Conservation (phyloP, 371 early-diverging fungal species). For the Syncephalastrum monosporum region DNA sequence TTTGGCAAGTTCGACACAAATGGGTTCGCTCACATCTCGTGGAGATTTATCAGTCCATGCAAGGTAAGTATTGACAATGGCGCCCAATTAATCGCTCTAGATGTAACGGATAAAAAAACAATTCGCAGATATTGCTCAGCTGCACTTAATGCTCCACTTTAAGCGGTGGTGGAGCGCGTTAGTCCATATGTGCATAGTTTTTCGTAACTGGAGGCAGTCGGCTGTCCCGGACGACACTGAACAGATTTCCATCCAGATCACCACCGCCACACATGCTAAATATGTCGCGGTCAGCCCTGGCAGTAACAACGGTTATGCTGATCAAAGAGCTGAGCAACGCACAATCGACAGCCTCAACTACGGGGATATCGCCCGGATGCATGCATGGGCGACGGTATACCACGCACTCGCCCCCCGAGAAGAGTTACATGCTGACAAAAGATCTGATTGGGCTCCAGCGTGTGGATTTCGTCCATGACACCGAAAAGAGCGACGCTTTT, state of each 20-base stretch:
- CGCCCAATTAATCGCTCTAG: conserved; percentile 60
- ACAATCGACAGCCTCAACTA: conserved; percentile 62
- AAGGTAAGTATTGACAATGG: conserved; percentile 61
- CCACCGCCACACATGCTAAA: conserved; percentile 76
- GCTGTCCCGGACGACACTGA: conserved; percentile 24
- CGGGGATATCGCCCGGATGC: conserved; percentile 77
- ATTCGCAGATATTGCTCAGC: conserved; percentile 47
- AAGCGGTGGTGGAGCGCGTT: conserved; percentile 8
- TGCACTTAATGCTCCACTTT: conserved; percentile 18
- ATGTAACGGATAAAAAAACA: conserved; percentile 67
- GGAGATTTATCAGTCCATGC: conserved; percentile 55
- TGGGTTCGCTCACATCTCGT: conserved; percentile 36
- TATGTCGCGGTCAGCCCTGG: conserved; percentile 62
- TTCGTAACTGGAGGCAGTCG: conserved; percentile 29
- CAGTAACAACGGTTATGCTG: conserved; percentile 78
- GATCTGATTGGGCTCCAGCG: conserved; percentile 60
- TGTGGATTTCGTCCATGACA: conserved; percentile 72
- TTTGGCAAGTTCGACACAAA: conserved; percentile 52
- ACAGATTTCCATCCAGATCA: conserved; percentile 79
- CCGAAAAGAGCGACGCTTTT: conserved; percentile 67
- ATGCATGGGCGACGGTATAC: conserved; percentile 67
- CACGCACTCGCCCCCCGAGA: conserved; percentile 35
- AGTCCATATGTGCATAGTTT: conserved; percentile 59
- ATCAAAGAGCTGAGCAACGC: conserved; percentile 53
- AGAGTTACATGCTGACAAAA: conserved; percentile 50